Evolutionary conservation across 768 basidiomycete species (phyloP).

Genomic region (Gloeopeniophorella convolvens): DNA sequence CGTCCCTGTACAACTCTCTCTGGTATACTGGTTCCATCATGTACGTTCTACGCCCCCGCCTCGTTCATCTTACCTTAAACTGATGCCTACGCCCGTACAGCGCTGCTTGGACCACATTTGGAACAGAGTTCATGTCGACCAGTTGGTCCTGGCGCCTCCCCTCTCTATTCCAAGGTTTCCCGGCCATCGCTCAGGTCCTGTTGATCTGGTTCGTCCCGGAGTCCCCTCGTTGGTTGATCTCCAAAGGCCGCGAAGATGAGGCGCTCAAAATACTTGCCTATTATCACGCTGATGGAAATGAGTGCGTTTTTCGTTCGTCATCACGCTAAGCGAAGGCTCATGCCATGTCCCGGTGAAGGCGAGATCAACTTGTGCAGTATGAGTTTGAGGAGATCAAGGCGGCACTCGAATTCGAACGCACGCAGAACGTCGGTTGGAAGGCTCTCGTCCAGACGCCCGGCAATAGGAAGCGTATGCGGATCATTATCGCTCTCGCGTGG

Average conservation of each 20-base stretch:
- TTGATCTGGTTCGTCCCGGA: slow-evolving; percentile 72
- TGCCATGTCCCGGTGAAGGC: no score
- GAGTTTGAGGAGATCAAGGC: slow-evolving; percentile 80
- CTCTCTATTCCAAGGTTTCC: slow-evolving; percentile 63
- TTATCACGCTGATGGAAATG: slow-evolving; percentile 76
- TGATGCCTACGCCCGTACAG: slow-evolving; percentile 15
- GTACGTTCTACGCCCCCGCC: no score
- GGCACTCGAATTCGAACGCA: slow-evolving; percentile 62
- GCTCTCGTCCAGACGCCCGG: slow-evolving; percentile 59
- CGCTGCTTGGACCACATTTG: slow-evolving; percentile 81
- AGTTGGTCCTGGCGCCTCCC: slow-evolving; percentile 85
- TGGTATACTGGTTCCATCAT: no score
- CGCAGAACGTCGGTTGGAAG: slow-evolving; percentile 59
- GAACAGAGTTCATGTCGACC: slow-evolving; percentile 67
- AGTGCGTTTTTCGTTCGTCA: slow-evolving; percentile 35
- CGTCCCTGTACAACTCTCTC: no score
- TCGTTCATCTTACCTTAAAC: no score
- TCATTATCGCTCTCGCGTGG: slow-evolving; percentile 72
- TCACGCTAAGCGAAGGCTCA: no score
- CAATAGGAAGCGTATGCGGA: slow-evolving; percentile 69
- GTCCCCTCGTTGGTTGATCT: slow-evolving; percentile 78
- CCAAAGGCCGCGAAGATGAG: slow-evolving; percentile 63
- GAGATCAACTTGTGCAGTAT: slow-evolving; percentile 63
- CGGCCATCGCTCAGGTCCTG: slow-evolving; percentile 58
- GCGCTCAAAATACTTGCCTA: slow-evolving; percentile 69